Evolutionary conservation across 2,329 filamentous ascomycete species (phyloP), one percentile per base, ranked within the genome.

Genomic region (Tolypocladium ophioglossoides): DNA sequence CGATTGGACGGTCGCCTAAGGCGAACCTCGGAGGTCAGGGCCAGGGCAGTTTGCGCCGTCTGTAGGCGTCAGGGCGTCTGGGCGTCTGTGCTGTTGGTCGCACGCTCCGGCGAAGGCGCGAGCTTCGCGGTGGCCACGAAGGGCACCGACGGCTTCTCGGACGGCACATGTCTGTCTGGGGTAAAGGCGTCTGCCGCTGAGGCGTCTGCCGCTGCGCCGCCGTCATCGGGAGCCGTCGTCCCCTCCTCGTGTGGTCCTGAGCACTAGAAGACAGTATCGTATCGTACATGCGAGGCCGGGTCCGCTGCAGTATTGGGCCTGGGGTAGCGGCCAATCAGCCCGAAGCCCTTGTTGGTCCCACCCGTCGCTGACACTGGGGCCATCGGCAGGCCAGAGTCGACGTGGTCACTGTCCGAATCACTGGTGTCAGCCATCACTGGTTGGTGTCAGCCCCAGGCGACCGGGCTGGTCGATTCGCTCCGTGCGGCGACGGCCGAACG

Each of bases 361-460:
- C 44, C 44, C 30, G 11, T 48, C 47, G 30, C 47, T 41, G 47
- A 10, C 27, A 35, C 53, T 22, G 20, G 38, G 20, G 22, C 40
- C 22, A 38, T 27, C 34, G 46, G 32, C 18, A 4, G 46, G 40
- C 40, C 44, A n/a, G 41, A 12, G 38, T 9, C 44, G 44, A 47
- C 32, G 44, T 30, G 30, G 30, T n/a, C 41, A 30, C 41, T 30
- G 41, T 46, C 20, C 20, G 37, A 18, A 20, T 40, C 35, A 30
- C 18, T 34, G 49, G n/a, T n/a, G n/a, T n/a, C n/a, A n/a, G n/a
- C n/a, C n/a, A n/a, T n/a, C n/a, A n/a, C n/a, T n/a, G n/a, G n/a
- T n/a, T n/a, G n/a, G n/a, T n/a, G n/a, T 35, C 46, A 50, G 54
- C 48, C 48, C 48, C 54, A 49, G 47, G 47, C 16, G 27, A 16